Base-by-base conservation (phyloP, 2,329 filamentous ascomycete species). In the Pyrenophora graminea region DNA sequence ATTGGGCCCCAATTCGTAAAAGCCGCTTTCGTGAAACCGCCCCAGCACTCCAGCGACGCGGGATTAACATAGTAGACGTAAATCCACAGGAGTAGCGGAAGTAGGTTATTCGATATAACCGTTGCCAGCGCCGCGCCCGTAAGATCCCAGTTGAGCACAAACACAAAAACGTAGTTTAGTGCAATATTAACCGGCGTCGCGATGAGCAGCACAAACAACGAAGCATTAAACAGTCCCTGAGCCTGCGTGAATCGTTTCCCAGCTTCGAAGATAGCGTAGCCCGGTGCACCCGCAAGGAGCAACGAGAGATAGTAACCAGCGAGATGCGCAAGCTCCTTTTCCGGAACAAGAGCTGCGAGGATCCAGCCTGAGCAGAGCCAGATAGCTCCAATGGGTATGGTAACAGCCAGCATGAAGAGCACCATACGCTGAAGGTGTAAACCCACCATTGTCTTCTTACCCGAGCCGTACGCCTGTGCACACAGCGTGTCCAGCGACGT, bases 1-100 rank as follows among this genome's bases (percentile, higher is more conserved):
- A 96, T 95, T 8, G 87, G 87, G 0, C 82, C 80, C 90, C 90
- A 94, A 64, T 93, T 91, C 17, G 77, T 75, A 51, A 91, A 80
- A 0, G 88, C 87, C 23, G 82, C 82, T 59, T 74, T 79, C 4
- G 84, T 85, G 70, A 93, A 87, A 1, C 90, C 90, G 48, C 86
- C 87, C 90, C 90, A 94, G 67, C 79, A 81, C 53, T 73, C 66
- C 30, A 74, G 70, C 5, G 76, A 77, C 0, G 56, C 52, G 5
- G 71, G 70, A 12, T 66, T 62, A 6, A 77, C 62, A 50, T 77
- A 73, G 47, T 76, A 69, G 18, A 77, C 66, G 52, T 82, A 82
- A 1, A 76, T 27, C 18, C 79, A 69, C 1, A 83, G 72, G 2
- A 82, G 64, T 0, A 80, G 25, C 0, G 79, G 78, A 1, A 80